A percentile compares a stretch with the other conserved stretches of the same genome.
Conservation (phyloP, 257 asterid species). For the Echites panduratus region DNA sequence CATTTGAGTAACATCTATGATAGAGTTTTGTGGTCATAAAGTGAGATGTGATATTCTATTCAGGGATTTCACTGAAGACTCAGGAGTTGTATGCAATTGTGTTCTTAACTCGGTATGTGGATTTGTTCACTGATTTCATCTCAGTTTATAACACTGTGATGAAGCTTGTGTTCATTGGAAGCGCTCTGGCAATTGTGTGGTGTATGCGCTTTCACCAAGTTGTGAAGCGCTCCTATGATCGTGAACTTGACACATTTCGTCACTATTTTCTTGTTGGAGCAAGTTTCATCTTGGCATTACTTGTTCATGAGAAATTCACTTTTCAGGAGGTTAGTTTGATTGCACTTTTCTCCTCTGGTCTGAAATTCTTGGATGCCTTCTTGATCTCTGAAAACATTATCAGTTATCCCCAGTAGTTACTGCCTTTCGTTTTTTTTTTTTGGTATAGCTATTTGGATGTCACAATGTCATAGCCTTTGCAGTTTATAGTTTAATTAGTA, state of each 20-base stretch:
- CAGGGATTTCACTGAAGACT: constrained; percentile 92
- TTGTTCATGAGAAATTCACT: constrained; percentile 71
- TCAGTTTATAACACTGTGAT: constrained; percentile 75
- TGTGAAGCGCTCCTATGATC: constrained; percentile 81
- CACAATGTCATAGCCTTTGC: background rate
- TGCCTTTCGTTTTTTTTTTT: background rate
- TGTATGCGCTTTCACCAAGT: constrained; percentile 71
- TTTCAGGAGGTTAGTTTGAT: constrained; percentile 59
- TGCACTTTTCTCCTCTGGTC: constrained; percentile 4
- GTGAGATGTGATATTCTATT: constrained; percentile 12
- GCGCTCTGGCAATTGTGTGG: constrained; percentile 85
- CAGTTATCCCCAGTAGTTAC: background rate
- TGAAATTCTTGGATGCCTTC: background rate
- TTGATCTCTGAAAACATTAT: background rate
- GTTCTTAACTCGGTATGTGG: constrained; percentile 85
- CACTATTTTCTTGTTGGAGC: constrained; percentile 56
- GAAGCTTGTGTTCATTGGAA: constrained; percentile 84
- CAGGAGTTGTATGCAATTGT: constrained; percentile 84
- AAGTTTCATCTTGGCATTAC: constrained; percentile 51
- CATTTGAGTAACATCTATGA: background rate
- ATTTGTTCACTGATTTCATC: constrained; percentile 73
- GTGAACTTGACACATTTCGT: constrained; percentile 77
- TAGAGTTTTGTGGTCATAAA: background rate
- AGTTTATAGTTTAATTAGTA: background rate
- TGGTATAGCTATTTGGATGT: background rate